Base-by-base conservation (phyloP, 2,329 filamentous ascomycete genomes). In the Clonostachys sp. region DNA sequence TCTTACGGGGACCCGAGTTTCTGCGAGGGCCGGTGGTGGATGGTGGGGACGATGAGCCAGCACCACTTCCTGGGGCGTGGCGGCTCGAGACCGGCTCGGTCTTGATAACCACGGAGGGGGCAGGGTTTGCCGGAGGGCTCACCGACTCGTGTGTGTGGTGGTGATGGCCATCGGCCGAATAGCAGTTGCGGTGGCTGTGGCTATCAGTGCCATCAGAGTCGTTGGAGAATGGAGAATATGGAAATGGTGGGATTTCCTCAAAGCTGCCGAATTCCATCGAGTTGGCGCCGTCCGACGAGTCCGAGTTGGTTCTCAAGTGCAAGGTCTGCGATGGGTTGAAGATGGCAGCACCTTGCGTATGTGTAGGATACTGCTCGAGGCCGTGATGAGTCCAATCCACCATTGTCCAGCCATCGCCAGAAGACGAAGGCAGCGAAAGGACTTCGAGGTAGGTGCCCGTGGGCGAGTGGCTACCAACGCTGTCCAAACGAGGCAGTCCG, bases 321-420 rank as follows among this genome's bases (percentile, higher is more conserved):
- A 97, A 74, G 1, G 91, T 95, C 70, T 96, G 88, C 52, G 86
- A 83, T 3, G 92, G 92, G 68, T 96, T 96, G 75, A 95, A 95
- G 60, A 96, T 91, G 55, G 88, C 84, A 39, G 74, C 66, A 52
- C 74, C 80, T 45, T 80, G 78, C 6, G 61, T 59, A 39, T 72
- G 63, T 49, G 74, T 72, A 44, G 67, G 63, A 50, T 69, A 68
- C 55, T 92, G 87, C 55, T 87, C 83, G 36, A 69, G 57, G 45
- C 84, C 86, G 51, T 82, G 84, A 50, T 85, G 82, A 50, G 84
- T 84, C 62, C 83, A 80, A 54, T 94, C 88, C 48, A 96, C 84
- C 55, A 87, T 81, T 45, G 82, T 83, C 91, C 91, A 97, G 49
- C 89, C 89, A 57, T 91, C 89, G 57, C 95, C 91, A 60, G 87